Evolutionary conservation across 2,329 filamentous ascomycete genomes (phyloP), one percentile per base, ranked within the genome.

Genomic region (Rutstroemia sp.): DNA sequence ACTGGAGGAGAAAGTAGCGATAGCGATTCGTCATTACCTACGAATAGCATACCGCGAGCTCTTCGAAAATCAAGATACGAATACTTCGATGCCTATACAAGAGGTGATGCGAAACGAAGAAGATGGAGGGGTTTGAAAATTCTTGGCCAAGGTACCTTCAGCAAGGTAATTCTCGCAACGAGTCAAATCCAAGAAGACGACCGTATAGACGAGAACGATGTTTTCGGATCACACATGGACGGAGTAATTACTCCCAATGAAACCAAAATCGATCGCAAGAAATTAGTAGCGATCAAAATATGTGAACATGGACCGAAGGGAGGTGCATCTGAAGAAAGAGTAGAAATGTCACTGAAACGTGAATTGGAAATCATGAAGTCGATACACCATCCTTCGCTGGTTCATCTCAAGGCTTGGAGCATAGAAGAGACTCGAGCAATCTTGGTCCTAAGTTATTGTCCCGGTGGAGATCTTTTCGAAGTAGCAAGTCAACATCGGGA

Each of bases 291-390:
- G 1, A 85, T 99, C 68, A 99, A 99, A 72, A 85, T 99, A 46
- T 92, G 95, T 69, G 90, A 96, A 71, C 91, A 96, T 72, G 94
- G 92, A 3, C 92, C 94, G 1, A 90, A 90, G 23, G 94, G 94
- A 52, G 92, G 92, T 47, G 92, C 92, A 4, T 94, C 94, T 49
- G 91, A 96, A 70, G 89, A 96, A 65, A 85, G 94, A 41, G 86
- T 97, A 60, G 92, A 96, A 72, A 90, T 94, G 73, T 95, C 91
- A 56, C 75, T 99, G 61, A 95, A 96, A 73, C 85, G 94, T 59
- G 94, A 99, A 75, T 81, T 99, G 42, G 92, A 97, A 66, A 95
- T 99, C 62, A 86, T 99, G 76, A 90, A 88, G 70, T 83, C 81
- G 18, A 85, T 97, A 64, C 86, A 87, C 53, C 92, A 99, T 71